Evolutionary conservation across 2,329 filamentous ascomycete genomes (phyloP).

Genomic region (Phaeosphaeria sp.): DNA sequence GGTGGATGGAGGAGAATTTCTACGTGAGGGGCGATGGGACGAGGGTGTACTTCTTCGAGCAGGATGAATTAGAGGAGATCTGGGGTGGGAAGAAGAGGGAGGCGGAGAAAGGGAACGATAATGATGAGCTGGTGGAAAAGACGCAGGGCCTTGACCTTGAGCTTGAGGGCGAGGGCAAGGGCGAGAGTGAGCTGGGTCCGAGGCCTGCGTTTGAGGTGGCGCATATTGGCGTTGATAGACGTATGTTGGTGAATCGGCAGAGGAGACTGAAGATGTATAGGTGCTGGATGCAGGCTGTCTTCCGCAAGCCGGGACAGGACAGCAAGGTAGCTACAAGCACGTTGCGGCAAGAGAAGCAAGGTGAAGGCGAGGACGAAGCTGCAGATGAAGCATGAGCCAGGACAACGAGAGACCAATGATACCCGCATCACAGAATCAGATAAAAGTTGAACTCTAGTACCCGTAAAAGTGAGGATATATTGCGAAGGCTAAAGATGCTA

Average conservation of each 20-base stretch:
- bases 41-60: constrained; percentile 95
- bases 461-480: not conserved
- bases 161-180: no score
- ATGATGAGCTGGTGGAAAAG: constrained; percentile 5
- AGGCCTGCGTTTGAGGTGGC: constrained; percentile 67
- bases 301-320: constrained; percentile 63
- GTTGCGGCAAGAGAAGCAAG: constrained; percentile 34
- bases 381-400: constrained; percentile 1
- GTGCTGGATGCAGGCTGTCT: constrained; percentile 90
- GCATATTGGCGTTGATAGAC: constrained; percentile 82
- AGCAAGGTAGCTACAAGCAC: constrained; percentile 44
- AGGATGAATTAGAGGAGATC: constrained; percentile 78
- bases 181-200: constrained; percentile 7
- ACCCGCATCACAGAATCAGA: not conserved
- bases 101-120: not conserved
- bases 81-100: constrained; percentile 63
- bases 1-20: constrained; percentile 95
- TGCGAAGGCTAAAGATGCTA: not conserved
- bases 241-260: constrained; percentile 90
- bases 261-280: constrained; percentile 96
- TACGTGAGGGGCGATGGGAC: constrained; percentile 96
- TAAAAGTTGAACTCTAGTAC: not conserved
- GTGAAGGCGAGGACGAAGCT: constrained; percentile 13
- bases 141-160: constrained; percentile 10
- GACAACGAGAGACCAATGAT: constrained; percentile 1